These are phyloP conservation scores for Hirsutella minnesotensis DNA, from an alignment of 2,329 filamentous ascomycete species.

Conservation along the genomic window DNA sequence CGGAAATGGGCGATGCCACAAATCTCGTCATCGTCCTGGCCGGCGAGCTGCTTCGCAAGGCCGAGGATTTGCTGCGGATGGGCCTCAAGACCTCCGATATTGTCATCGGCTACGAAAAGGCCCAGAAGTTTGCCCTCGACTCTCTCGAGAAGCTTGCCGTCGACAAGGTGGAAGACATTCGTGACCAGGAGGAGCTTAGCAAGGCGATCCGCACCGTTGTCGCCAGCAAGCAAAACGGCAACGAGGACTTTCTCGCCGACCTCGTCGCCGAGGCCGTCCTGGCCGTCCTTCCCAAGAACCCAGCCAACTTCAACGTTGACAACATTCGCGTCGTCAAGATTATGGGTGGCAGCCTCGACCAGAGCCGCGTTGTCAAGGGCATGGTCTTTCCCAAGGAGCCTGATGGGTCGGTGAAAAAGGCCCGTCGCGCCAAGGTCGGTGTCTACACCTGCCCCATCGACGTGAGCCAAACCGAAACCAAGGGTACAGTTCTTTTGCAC, in stretches of 20 bases:
- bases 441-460: conserved; percentile 96
- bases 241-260: conserved; percentile 75
- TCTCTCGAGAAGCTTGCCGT: conserved; percentile 79
- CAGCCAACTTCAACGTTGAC: conserved; percentile 94
- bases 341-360: conserved; percentile 91
- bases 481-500: conserved; percentile 92
- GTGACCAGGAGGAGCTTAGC: conserved; percentile 70
- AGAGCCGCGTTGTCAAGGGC: conserved; percentile 88
- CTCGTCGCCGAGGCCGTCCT: conserved; percentile 80
- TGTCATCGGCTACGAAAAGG: conserved; percentile 89
- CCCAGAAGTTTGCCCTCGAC: conserved; percentile 77
- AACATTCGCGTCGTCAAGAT: conserved; percentile 99
- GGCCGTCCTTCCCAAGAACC: conserved; percentile 89
- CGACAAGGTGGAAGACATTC: conserved; percentile 79
- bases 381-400: conserved; percentile 98
- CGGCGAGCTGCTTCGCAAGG: conserved; percentile 91
- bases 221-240: conserved; percentile 91
- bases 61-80: conserved; percentile 91
- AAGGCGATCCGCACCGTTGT: conserved; percentile 95
- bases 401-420: conserved; percentile 87
- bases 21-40: conserved; percentile 95
- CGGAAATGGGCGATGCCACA: conserved; percentile 97
- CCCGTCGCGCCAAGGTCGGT: conserved; percentile 83
- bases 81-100: conserved; percentile 98
- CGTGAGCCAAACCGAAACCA: conserved; percentile 92